Evolutionary conservation across 1,284 basidiomycete species (phyloP), one percentile per base, ranked within the genome.

Genomic region (Heliocybe sulcata): DNA sequence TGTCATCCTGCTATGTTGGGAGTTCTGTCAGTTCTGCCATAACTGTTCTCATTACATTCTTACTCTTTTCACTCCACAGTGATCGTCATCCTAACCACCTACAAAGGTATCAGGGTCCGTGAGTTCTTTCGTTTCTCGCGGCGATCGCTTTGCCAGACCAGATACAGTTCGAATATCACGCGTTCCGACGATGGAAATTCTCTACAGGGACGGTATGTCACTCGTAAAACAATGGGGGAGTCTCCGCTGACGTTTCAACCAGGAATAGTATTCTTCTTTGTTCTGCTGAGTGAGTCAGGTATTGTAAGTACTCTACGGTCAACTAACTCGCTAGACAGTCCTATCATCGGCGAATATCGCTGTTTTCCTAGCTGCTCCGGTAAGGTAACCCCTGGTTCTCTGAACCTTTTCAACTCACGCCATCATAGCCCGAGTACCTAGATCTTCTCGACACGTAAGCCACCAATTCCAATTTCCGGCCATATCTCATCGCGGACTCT

Each of bases 401-500:
- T 26, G 4, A 8, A 49, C 3, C 12, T n/a, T 29, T 20, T 6
- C 23, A n/a, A 9, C 16, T 22, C 23, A 49, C 12, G 3, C 10
- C n/a, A 4, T n/a, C 4, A 3, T 4, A 49, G 47, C 22, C 11
- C 14, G 47, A 49, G 22, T 49, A 49, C 23, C 16, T 49, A 14
- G 47, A 49, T 23, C 47, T 49, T 6, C n/a, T 49, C 47, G 47
- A 49, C 23, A 49, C 47, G 47, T 49, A 22, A 25, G 47, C 27
- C 47, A 14, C 27, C 47, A 25, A 4, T 4, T 49, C 14, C 6
- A 6, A 25, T 3, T 25, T 29, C 10, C 14, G n/a, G n/a, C n/a
- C n/a, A n/a, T n/a, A n/a, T n/a, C n/a, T n/a, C n/a, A 9, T 47
- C 10, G 45, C 45, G 45, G 45, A 19, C 45, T 10, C 45, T 8